phyloP scores from a whole-genome alignment of 2,329 filamentous ascomycete genomes.

The Aspergillus hortae region DNA sequence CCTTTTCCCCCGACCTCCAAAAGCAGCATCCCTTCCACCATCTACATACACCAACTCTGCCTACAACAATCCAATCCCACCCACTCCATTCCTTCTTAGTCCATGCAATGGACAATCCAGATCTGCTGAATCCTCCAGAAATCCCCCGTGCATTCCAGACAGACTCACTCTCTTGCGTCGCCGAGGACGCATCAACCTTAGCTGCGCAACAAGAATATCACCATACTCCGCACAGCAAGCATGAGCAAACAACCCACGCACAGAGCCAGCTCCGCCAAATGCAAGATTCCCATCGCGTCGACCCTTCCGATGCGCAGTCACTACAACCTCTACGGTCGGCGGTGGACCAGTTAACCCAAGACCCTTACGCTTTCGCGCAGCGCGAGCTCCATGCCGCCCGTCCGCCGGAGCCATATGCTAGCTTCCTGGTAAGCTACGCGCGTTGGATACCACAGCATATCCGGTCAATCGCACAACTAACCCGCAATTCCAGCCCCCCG shows the following conservation, averaged over 20 bases:
- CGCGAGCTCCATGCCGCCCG: constrained; percentile 12
- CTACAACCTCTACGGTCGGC: constrained; percentile 25
- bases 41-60: constrained; percentile 3
- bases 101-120: constrained; percentile 24
- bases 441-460: neutral
- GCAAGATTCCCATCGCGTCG: neutral
- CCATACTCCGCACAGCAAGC: constrained; percentile 6
- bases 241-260: constrained; percentile 15
- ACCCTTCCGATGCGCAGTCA: constrained; percentile 19
- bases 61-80: neutral
- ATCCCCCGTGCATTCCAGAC: constrained; percentile 18
- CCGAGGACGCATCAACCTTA: constrained; percentile 21
- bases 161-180: constrained; percentile 18
- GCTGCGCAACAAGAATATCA: constrained; percentile 10
- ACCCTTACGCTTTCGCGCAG: constrained; percentile 12
- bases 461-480: neutral
- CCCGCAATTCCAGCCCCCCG: constrained; percentile 1
- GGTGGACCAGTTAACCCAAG: constrained; percentile 16
- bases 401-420: constrained; percentile 14
- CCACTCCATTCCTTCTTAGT: neutral
- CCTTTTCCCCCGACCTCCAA: constrained; percentile 21
- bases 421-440: constrained; percentile 9
- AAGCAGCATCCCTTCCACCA: constrained; percentile 26
- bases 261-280: neutral
- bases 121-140: constrained; percentile 13